Evolutionary conservation across 768 basidiomycete genomes (phyloP).

Genomic region (Russula griseocarnosa): DNA sequence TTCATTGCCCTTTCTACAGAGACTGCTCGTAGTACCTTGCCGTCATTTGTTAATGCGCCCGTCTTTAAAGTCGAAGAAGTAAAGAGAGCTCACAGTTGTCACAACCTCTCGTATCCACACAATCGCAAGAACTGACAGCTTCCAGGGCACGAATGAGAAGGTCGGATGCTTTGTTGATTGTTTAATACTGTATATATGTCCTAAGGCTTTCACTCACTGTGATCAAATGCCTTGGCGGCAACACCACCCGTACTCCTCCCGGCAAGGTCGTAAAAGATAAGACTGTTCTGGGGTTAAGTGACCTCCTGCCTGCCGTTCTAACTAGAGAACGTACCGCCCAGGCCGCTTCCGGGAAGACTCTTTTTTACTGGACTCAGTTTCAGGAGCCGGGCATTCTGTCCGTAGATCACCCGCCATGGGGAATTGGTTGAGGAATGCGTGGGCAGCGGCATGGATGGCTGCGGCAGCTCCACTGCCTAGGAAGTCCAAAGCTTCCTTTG

Average conservation of each 20-base stretch:
- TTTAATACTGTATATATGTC: background rate
- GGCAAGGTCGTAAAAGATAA: slow-evolving; percentile 76
- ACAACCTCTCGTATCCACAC: slow-evolving; percentile 59
- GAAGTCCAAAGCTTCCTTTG: slow-evolving; percentile 48
- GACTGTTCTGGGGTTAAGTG: slow-evolving; percentile 38
- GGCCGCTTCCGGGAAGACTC: slow-evolving; percentile 61
- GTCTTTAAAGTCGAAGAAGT: background rate
- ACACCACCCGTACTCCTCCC: slow-evolving; percentile 63
- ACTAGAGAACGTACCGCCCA: slow-evolving; percentile 45
- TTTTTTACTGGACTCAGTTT: slow-evolving; percentile 62
- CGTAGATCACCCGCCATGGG: slow-evolving; percentile 61
- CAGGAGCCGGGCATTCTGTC: slow-evolving; percentile 79
- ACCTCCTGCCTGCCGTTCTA: background rate
- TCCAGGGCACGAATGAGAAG: slow-evolving; percentile 57
- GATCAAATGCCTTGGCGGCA: slow-evolving; percentile 77
- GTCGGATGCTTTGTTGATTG: slow-evolving; percentile 43
- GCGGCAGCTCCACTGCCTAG: slow-evolving; percentile 58
- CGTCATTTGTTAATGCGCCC: background rate
- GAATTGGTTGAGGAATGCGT: slow-evolving; percentile 78
- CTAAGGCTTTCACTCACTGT: slow-evolving; percentile 43
- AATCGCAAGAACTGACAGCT: slow-evolving; percentile 57
- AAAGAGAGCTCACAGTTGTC: slow-evolving; percentile 49
- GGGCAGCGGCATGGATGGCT: slow-evolving; percentile 81
- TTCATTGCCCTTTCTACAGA: slow-evolving; percentile 68
- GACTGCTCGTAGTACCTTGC: slow-evolving; percentile 61